Evolutionary conservation across 2,329 filamentous ascomycete species (phyloP).

Genomic region (Diplodia intermedia): DNA sequence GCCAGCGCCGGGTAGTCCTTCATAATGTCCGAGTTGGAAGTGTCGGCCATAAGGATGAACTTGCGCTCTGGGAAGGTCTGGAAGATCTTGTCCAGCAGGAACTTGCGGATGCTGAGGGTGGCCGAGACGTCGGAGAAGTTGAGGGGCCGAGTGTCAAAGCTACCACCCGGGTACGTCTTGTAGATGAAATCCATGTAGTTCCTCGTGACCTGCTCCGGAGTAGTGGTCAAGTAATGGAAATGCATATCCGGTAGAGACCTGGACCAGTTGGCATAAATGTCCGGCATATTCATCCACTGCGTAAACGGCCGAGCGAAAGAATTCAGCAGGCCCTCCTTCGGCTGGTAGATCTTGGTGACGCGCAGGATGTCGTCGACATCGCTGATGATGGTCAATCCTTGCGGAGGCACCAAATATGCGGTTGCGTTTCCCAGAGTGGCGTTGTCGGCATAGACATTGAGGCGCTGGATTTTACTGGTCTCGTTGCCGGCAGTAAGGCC

Average conservation of each 20-base stretch:
- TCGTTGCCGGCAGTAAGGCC: conserved; percentile 67
- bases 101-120: conserved; percentile 73
- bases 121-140: conserved; percentile 80
- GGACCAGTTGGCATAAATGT: conserved; percentile 78
- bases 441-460: conserved; percentile 72
- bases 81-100: conserved; percentile 74
- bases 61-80: conserved; percentile 76
- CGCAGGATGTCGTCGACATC: conserved; percentile 83
- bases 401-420: conserved; percentile 74
- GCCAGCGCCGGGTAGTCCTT: conserved; percentile 64
- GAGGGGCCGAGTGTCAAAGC: conserved; percentile 75
- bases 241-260: conserved; percentile 70
- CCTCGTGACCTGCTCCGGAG: conserved; percentile 75
- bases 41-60: conserved; percentile 79
- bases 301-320: conserved; percentile 75
- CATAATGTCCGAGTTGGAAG: conserved; percentile 79
- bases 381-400: conserved; percentile 74
- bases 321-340: conserved; percentile 76
- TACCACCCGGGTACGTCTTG: conserved; percentile 76
- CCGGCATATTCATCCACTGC: conserved; percentile 80
- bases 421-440: conserved; percentile 74
- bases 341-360: conserved; percentile 81
- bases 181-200: conserved; percentile 84
- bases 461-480: conserved; percentile 68
- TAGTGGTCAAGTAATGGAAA: conserved; percentile 84